Evolutionary conservation across 2,329 filamentous ascomycete genomes (phyloP), one percentile per base, ranked within the genome.

Genomic region (Thielaviopsis musarum): DNA sequence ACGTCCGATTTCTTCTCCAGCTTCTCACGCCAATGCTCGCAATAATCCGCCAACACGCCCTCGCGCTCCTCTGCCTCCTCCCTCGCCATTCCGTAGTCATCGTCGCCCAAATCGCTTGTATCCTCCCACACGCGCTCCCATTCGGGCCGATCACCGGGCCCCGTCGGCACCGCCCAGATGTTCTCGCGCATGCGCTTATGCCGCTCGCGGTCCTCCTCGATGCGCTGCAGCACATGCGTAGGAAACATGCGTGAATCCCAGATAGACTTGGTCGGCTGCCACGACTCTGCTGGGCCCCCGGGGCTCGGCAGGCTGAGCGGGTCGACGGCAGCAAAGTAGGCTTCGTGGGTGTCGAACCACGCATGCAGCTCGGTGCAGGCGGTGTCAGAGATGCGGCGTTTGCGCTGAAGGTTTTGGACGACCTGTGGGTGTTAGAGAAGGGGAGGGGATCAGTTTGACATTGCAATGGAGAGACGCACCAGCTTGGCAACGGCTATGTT

Each of bases 151-250:
- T 80, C 76, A 9, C 65, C 66, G 17, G 77, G 74, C 34, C 81
- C 78, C 9, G 79, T 77, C 30, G 81, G 81, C 2, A 95, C 83
- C 0, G 90, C 88, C 93, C 94, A 98, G 63, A 95, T 94, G 66
- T 84, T 90, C 73, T 98, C 93, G 22, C 93, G 76, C 66, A 91
- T 75, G 52, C 91, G 77, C 76, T 98, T 98, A 71, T 98, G 94
- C 52, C 93, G 77, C 70, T 98, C 93, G 3, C 93, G 78, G 70
- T 98, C 93, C 72, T 98, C 94, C 66, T 98, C 94, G 63, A 98
- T 95, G 49, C 93, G 79, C 74, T 97, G 91, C 72, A 97, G 91
- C 58, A 96, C 87, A 72, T 95, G 88, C 59, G 86, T 80, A 72
- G 91, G 93, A 67, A 96, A 88, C 57, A 93, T 61, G 63, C 68